A percentile compares a stretch with the other conserved stretches of the same genome.
These are phyloP conservation scores for Penicillium frequentans DNA, from an alignment of 2,329 filamentous ascomycete species.

Conservation along the genomic window DNA sequence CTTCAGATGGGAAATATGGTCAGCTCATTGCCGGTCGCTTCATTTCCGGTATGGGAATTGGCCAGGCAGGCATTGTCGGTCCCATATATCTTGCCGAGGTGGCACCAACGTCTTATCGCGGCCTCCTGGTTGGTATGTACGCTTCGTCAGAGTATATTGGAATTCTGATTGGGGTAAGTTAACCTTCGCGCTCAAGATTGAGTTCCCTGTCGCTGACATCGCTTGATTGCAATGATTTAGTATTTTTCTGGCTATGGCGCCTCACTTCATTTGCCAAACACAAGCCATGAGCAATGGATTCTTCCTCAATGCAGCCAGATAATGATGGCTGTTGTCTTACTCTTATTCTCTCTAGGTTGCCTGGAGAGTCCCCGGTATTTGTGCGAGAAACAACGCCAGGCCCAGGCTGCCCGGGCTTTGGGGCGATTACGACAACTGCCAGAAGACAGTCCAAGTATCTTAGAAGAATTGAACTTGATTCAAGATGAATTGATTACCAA, in stretches of 20 bases:
- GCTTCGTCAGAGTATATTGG: not conserved
- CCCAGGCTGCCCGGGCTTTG: not conserved
- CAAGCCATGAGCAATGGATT: not conserved
- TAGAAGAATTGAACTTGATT: not conserved
- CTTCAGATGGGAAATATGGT: not conserved
- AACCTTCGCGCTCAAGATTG: too few species aligned
- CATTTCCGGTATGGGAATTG: conserved; percentile 1
- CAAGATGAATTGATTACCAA: not conserved
- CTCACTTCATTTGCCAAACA: not conserved
- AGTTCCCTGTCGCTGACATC: too few species aligned
- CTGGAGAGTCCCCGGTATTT: not conserved
- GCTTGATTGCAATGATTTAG: not conserved
- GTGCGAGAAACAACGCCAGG: not conserved
- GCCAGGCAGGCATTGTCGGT: not conserved
- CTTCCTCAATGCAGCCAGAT: not conserved
- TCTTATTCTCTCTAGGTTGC: not conserved
- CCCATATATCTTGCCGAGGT: conserved; percentile 4
- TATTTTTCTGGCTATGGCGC: not conserved
- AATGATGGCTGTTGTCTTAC: not conserved
- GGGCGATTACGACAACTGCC: not conserved
- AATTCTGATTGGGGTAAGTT: not conserved
- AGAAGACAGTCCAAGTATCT: not conserved
- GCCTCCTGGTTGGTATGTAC: not conserved
- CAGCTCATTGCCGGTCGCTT: conserved; percentile 4
- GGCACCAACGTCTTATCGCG: not conserved